These are phyloP conservation scores for Darksidea phi DNA, from an alignment of 495 filamentous ascomycete genomes.

Conservation along the genomic window DNA sequence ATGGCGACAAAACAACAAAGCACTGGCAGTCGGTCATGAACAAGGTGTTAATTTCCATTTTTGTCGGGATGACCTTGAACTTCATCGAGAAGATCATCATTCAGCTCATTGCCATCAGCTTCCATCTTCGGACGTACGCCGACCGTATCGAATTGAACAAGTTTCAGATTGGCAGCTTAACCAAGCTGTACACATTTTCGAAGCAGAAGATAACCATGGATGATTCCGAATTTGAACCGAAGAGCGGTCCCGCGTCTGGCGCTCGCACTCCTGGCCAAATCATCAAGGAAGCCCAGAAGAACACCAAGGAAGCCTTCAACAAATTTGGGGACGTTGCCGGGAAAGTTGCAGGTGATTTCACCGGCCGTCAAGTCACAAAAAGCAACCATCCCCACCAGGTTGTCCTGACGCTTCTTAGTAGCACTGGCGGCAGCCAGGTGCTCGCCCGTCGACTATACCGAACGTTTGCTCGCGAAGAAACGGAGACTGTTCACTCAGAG, in stretches of 20 bases:
- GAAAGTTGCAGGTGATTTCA: slow-evolving; percentile 93
- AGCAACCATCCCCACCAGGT: slow-evolving; percentile 85
- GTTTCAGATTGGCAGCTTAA: slow-evolving; percentile 76
- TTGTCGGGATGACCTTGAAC: slow-evolving; percentile 78
- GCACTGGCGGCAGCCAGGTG: slow-evolving; percentile 74
- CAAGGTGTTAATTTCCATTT: slow-evolving; percentile 81
- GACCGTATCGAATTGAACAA: slow-evolving; percentile 92
- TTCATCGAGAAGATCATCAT: slow-evolving; percentile 91
- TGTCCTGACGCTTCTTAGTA: slow-evolving; percentile 67
- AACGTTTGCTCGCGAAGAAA: slow-evolving; percentile 73
- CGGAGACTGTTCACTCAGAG: slow-evolving; percentile 70
- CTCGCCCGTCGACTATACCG: slow-evolving; percentile 89
- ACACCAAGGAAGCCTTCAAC: slow-evolving; percentile 68
- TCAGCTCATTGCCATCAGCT: slow-evolving; percentile 89
- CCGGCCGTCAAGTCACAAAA: slow-evolving; percentile 69
- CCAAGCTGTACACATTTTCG: slow-evolving; percentile 80
- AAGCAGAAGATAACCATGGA: slow-evolving; percentile 68
- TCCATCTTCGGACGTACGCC: slow-evolving; percentile 87
- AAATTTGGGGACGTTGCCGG: slow-evolving; percentile 86
- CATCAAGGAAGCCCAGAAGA: slow-evolving; percentile 63
- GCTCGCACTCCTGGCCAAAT: slow-evolving; percentile 65
- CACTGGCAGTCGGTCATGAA: slow-evolving; percentile 77
- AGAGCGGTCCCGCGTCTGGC: slow-evolving; percentile 52
- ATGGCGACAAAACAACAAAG: slow-evolving; percentile 53
- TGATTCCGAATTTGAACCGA: slow-evolving; percentile 69